phyloP scores from a whole-genome alignment of 129 eudicot species.

The Solidago caesia region DNA sequence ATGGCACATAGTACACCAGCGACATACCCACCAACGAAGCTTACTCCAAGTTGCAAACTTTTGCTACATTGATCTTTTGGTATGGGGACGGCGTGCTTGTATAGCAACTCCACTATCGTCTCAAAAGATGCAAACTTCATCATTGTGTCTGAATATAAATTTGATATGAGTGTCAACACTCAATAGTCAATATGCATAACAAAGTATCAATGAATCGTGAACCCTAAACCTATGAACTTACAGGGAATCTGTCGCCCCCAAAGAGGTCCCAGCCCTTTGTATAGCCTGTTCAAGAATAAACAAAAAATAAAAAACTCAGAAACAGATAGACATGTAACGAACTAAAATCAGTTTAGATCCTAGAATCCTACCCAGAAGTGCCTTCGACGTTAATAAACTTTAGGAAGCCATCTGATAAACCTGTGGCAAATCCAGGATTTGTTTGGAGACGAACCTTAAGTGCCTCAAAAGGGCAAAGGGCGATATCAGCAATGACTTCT shows the following conservation, averaged over 20 bases:
- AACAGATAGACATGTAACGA: neutral
- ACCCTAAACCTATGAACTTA: conserved; percentile 33
- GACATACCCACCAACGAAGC: conserved; percentile 88
- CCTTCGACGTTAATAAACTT: conserved; percentile 77
- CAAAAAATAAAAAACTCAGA: neutral
- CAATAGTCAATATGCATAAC: neutral
- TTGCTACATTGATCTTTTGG: conserved; percentile 86
- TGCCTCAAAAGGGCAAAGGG: conserved; percentile 93
- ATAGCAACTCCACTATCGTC: conserved; percentile 66
- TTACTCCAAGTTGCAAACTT: conserved; percentile 74
- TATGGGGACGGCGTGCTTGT: conserved; percentile 72
- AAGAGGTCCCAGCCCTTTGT: conserved; percentile 86
- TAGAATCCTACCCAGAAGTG: conserved; percentile 50
- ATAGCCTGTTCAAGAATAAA: conserved; percentile 50
- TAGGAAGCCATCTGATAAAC: conserved; percentile 77
- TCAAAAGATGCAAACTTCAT: conserved; percentile 93
- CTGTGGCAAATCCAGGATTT: conserved; percentile 87
- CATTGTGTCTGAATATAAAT: conserved; percentile 69
- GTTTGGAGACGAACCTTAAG: conserved; percentile 95
- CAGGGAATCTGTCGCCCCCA: conserved; percentile 99
- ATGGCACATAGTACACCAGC: conserved; percentile 88
- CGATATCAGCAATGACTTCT: conserved; percentile 80
- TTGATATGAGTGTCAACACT: neutral
- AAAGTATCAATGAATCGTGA: neutral
- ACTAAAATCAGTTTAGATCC: neutral